These are phyloP conservation scores for Phaffia rhodozyma DNA, from an alignment of 1,284 basidiomycete species.

Conservation along the genomic window DNA sequence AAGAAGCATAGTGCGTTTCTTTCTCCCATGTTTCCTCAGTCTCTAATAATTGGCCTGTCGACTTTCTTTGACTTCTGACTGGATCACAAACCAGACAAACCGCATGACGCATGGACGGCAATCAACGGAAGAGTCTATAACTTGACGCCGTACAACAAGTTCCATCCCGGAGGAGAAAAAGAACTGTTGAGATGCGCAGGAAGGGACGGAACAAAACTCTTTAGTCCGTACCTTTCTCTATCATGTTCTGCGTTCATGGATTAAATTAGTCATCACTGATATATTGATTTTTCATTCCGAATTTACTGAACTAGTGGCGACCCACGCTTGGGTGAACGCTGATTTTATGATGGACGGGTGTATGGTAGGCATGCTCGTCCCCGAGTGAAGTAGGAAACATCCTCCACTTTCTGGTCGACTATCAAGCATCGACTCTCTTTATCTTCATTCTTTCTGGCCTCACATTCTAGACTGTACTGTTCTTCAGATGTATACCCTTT, in stretches of 20 bases:
- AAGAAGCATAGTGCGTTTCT: constrained; percentile 56
- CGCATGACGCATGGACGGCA: constrained; percentile 85
- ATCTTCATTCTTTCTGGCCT: too few species aligned
- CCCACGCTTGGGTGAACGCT: constrained; percentile 81
- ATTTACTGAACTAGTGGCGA: constrained; percentile 34
- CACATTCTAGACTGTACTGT: too few species aligned
- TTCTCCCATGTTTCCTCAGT: neutral
- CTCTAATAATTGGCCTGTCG: neutral
- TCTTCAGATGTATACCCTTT: too few species aligned
- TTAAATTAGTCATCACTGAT: neutral
- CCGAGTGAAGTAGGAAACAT: constrained; percentile 36
- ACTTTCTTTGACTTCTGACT: constrained; percentile 27
- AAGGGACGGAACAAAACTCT: constrained; percentile 83
- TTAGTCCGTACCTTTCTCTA: constrained; percentile 48
- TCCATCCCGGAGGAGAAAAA: constrained; percentile 86
- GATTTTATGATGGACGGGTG: constrained; percentile 89
- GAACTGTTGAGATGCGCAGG: constrained; percentile 95
- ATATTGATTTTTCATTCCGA: neutral
- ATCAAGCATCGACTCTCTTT: too few species aligned
- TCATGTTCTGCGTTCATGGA: neutral
- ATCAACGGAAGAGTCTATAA: constrained; percentile 95
- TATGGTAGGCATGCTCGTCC: constrained; percentile 73
- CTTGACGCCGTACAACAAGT: constrained; percentile 80
- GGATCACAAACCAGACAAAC: constrained; percentile 17
- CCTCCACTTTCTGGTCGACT: too few species aligned